Base-by-base conservation (phyloP, 306 rosid genomes). In the Lathyrus oleraceus region DNA sequence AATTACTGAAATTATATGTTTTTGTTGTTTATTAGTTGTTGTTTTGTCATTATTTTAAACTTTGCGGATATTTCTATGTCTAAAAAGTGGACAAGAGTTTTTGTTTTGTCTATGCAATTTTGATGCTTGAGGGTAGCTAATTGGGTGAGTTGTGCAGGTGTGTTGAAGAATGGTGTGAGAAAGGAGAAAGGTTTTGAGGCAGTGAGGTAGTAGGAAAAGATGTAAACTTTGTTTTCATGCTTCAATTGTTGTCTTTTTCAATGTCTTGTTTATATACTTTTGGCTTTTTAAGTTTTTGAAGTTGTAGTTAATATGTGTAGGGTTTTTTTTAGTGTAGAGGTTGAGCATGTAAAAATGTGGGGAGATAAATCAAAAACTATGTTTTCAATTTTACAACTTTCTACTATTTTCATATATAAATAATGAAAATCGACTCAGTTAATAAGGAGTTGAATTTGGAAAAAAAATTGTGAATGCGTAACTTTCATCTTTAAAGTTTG, bases 101-200 rank as follows among this genome's bases (percentile, higher is more conserved):
- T 36, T 2, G 71, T 58, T 78, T 49, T 68, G 17, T n/a, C 9
- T 17, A 12, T 70, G 52, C 6, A 21, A 4, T 48, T 30, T 58
- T 48, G 74, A 69, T 72, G 85, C 17, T 69, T 72, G 79, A 80
- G 81, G 72, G 71, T 73, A 44, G 75, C 71, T 75, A 30, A 72
- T 76, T 71, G 71, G 78, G 70, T 81, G 83, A 56, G 79, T 57
- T 78, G 68, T 86, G 89, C 96, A 90, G 96, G 83, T 79, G 83
- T 13, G 28, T 35, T 86, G 91, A 83, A 77, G 80, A 86, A 87
- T 84, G 89, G 83, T 81, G 94, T 87, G 94, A 86, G 84, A 83
- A 79, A 74, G 86, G 88, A 73, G 65, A 73, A 52, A 78, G 94
- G 88, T 23, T 84, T 86, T 57, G 83, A 73, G 74, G 84, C 83